phyloP scores from a whole-genome alignment of 768 basidiomycete species.

The Phylloporus sp. region DNA sequence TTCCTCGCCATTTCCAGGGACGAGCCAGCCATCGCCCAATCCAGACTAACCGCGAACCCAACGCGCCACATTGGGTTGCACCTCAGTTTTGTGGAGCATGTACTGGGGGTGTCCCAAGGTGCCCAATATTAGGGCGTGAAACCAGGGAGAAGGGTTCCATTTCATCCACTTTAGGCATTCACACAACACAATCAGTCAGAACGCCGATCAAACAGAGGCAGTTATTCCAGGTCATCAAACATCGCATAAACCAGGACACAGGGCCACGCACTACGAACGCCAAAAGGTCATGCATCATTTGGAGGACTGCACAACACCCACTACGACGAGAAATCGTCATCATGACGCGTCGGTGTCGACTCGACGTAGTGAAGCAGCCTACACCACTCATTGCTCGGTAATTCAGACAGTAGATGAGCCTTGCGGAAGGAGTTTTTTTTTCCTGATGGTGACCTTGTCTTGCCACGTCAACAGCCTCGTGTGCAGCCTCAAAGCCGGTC shows the following conservation, averaged over 20 bases:
- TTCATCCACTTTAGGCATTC: not conserved
- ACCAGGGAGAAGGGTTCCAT: not conserved
- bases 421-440: not conserved
- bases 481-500: constrained; percentile 11
- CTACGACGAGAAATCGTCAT: not conserved
- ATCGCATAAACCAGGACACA: not conserved
- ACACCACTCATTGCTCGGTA: not conserved
- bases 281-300: not conserved
- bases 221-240: not conserved
- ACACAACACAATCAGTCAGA: not conserved
- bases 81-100: not conserved
- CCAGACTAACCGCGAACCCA: not conserved
- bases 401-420: not conserved
- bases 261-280: not conserved
- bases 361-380: not conserved
- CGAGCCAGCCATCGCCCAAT: not conserved
- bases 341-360: not conserved
- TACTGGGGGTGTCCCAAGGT: not conserved
- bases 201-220: constrained; percentile 11
- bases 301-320: not conserved
- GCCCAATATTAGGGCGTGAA: not conserved
- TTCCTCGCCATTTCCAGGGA: not conserved
- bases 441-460: not conserved
- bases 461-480: constrained; percentile 6
- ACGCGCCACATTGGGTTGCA: not conserved